These are phyloP conservation scores for Gymnopilus junonius DNA, from an alignment of 768 basidiomycete species.

Conservation along the genomic window DNA sequence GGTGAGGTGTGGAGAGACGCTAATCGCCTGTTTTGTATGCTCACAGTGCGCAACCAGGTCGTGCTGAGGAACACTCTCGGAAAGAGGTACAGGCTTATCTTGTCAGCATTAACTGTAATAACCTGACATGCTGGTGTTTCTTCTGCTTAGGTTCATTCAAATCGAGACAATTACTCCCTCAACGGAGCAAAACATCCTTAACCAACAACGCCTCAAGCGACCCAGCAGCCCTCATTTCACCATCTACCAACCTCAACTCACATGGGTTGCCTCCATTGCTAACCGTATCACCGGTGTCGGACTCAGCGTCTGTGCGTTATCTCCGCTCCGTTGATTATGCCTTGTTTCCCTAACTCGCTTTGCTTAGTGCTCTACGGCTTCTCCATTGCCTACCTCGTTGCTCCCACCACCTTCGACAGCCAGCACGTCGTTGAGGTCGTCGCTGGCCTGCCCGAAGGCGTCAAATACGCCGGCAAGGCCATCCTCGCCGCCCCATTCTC, in stretches of 20 bases:
- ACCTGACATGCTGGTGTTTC: background rate
- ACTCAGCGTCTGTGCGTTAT: constrained; percentile 72
- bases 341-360: background rate
- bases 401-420: constrained; percentile 81
- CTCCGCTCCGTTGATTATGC: background rate
- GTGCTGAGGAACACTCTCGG: constrained; percentile 40
- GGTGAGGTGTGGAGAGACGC: constrained; percentile 31
- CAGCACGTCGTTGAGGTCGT: constrained; percentile 76
- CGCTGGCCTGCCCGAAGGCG: constrained; percentile 69
- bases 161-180: constrained; percentile 68
- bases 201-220: constrained; percentile 86
- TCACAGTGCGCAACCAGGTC: constrained; percentile 47
- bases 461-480: constrained; percentile 78
- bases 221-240: constrained; percentile 95
- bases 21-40: background rate
- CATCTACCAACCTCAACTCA: constrained; percentile 95
- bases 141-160: constrained; percentile 52
- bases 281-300: constrained; percentile 87
- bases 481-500: constrained; percentile 86
- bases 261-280: constrained; percentile 85
- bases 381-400: constrained; percentile 83
- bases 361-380: constrained; percentile 82
- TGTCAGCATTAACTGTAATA: background rate
- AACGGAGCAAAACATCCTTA: constrained; percentile 67
- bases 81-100: constrained; percentile 42